phyloP scores from a whole-genome alignment of 2,329 filamentous ascomycete genomes.

The Samsoniella hepiali region DNA sequence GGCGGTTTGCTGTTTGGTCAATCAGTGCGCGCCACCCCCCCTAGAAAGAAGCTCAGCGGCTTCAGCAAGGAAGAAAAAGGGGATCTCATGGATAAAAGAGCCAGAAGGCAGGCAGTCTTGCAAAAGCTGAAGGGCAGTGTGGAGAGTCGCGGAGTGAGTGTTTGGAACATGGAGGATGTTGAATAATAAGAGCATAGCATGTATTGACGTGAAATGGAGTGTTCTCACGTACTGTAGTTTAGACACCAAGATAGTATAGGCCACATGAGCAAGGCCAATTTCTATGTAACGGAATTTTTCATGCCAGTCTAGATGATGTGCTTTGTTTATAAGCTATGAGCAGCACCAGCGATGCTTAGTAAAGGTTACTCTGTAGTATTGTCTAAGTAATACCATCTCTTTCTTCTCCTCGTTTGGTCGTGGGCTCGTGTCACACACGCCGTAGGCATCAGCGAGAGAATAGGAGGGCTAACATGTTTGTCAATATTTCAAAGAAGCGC shows the following conservation, averaged over 20 bases:
- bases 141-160: conserved; percentile 47
- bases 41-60: conserved; percentile 60
- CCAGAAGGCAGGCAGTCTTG: conserved; percentile 51
- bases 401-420: no score
- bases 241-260: conserved; percentile 23
- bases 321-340: neutral
- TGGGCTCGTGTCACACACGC: no score
- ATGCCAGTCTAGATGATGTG: neutral
- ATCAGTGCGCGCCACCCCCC: conserved; percentile 42
- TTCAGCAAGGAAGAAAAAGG: conserved; percentile 59
- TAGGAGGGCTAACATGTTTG: no score
- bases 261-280: neutral
- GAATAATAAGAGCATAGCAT: conserved; percentile 33
- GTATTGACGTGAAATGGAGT: conserved; percentile 20
- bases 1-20: conserved; percentile 40
- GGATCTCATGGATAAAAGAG: conserved; percentile 51
- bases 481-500: no score
- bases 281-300: neutral
- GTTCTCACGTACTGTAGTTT: conserved; percentile 25
- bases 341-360: no score
- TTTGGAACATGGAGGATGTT: conserved; percentile 49
- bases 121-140: conserved; percentile 49
- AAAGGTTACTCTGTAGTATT: no score
- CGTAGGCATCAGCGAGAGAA: no score
- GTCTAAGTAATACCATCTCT: no score